Evolutionary conservation across 768 basidiomycete species (phyloP).

Genomic region (Porpolomopsis calyptriformis): DNA sequence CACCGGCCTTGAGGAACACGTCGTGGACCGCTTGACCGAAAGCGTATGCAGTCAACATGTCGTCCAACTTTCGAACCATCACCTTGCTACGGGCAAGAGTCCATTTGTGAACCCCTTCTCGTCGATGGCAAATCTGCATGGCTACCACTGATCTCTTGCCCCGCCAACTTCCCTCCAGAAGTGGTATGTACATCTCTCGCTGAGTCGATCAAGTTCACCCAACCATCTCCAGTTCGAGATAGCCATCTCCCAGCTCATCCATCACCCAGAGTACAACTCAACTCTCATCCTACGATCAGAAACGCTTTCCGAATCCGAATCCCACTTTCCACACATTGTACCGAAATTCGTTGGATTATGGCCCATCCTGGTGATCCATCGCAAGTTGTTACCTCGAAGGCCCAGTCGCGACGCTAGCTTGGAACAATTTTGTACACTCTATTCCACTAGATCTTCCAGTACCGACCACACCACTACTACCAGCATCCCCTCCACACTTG

Average conservation of each 20-base stretch:
- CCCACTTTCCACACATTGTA: conserved; percentile 22
- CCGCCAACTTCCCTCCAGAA: conserved; percentile 31
- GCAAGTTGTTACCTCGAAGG: conserved; percentile 65
- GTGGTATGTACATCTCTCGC: conserved; percentile 24
- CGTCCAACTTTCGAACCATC: conserved; percentile 16
- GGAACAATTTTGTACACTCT: conserved; percentile 75
- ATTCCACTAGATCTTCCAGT: too few relatives aligned
- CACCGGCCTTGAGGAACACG: too few relatives aligned
- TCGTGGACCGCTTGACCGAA: too few relatives aligned
- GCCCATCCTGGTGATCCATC: conserved; percentile 44
- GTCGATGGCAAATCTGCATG: conserved; percentile 8
- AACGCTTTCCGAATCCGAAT: conserved; percentile 31
- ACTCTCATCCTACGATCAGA: conserved; percentile 84
- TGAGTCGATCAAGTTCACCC: not conserved
- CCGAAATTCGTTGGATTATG: conserved; percentile 28
- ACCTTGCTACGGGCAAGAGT: conserved; percentile 5
- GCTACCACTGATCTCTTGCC: conserved; percentile 32
- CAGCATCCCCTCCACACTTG: conserved; percentile 34
- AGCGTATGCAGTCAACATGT: too few relatives aligned
- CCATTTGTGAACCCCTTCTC: conserved; percentile 3
- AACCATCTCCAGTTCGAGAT: conserved; percentile 50
- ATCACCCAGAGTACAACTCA: conserved; percentile 90
- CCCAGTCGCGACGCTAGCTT: conserved; percentile 65
- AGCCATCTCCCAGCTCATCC: conserved; percentile 61
- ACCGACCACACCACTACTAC: too few relatives aligned